A percentile compares a stretch with the other conserved stretches of the same genome.
Evolutionary conservation across 352 stramenopile species (phyloP).

Genomic region (Phytopythium chamaehyphon): DNA sequence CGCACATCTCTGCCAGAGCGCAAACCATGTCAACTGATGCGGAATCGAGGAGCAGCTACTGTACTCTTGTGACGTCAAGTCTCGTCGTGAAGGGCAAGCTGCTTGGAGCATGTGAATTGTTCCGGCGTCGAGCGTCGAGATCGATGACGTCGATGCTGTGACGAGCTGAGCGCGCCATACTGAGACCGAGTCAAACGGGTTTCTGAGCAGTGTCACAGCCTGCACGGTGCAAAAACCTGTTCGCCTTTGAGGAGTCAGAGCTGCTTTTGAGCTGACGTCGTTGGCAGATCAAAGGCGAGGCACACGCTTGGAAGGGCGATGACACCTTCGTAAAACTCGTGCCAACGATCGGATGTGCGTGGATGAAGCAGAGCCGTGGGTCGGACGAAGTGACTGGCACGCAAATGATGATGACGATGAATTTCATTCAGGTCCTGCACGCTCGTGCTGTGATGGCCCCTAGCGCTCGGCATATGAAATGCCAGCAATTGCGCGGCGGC

Average conservation of each 20-base stretch:
- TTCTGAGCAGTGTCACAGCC: not conserved
- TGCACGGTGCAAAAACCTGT: not conserved
- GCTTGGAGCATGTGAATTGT: too few species aligned
- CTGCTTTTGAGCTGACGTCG: too few species aligned
- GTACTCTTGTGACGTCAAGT: slow-evolving; percentile 1
- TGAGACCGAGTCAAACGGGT: not conserved
- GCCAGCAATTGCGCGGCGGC: slow-evolving; percentile 38
- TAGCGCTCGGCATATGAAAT: slow-evolving; percentile 27
- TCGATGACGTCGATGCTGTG: slow-evolving; percentile 1
- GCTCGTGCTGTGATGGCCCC: not conserved
- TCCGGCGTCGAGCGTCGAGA: not conserved
- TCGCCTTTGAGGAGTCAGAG: too few species aligned
- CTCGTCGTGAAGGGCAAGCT: not conserved
- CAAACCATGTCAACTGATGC: not conserved
- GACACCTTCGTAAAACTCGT: too few species aligned
- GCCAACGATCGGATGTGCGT: too few species aligned
- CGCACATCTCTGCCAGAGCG: not conserved
- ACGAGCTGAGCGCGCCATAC: slow-evolving; percentile 1
- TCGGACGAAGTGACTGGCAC: not conserved
- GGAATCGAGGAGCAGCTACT: not conserved
- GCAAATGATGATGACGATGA: not conserved
- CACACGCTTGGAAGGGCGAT: too few species aligned
- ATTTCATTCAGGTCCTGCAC: not conserved
- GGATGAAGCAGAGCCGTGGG: too few species aligned
- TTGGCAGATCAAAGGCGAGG: too few species aligned